These are phyloP conservation scores for Triticum turgidum DNA, from an alignment of 176 grass and related monocot species.

Conservation along the genomic window DNA sequence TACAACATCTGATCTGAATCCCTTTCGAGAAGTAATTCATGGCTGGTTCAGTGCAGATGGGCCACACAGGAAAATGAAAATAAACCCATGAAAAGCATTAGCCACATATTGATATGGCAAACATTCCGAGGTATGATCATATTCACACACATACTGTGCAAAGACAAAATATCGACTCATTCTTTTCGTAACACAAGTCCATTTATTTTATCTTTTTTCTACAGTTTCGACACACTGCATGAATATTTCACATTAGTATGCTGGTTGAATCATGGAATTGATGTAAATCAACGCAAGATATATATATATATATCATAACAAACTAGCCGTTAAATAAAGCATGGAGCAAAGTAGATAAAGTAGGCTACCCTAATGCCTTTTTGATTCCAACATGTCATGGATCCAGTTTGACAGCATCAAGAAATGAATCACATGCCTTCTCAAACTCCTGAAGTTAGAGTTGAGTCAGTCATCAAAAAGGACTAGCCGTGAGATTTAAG, in stretches of 20 bases:
- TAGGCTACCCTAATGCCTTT: slow-evolving; percentile 22
- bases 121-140: not conserved
- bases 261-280: not conserved
- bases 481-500: not conserved
- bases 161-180: not conserved
- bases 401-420: slow-evolving; percentile 40
- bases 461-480: not conserved
- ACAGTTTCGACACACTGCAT: not conserved
- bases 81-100: not conserved
- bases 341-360: not conserved
- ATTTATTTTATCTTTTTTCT: not conserved
- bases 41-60: not conserved
- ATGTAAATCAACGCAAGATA: not conserved
- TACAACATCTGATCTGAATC: not conserved
- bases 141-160: not conserved
- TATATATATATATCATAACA: not conserved
- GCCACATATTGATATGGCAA: not conserved
- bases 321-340: not conserved
- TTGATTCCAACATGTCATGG: slow-evolving; percentile 16
- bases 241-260: not conserved
- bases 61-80: not conserved
- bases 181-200: not conserved
- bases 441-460: slow-evolving; percentile 37
- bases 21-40: not conserved
- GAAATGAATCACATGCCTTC: slow-evolving; percentile 34